Evolutionary conservation across 202 grass and related monocot species (phyloP), one percentile per base, ranked within the genome.

Genomic region (Carex arenaria): DNA sequence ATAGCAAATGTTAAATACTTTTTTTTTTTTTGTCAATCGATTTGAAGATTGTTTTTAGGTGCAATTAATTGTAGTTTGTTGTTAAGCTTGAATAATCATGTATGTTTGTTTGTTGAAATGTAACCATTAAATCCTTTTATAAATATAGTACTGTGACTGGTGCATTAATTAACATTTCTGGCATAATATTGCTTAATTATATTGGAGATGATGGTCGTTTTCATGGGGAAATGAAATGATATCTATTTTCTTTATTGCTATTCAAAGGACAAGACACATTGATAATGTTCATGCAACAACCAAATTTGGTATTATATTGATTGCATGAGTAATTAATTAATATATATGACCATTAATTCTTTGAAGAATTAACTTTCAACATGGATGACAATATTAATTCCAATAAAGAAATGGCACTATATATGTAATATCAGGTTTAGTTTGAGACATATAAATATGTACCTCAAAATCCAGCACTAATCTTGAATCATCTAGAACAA

Each of bases 101-200:
- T 20, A 65, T 47, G 31, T 64, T 66, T 82, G 80, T 82, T 80
- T 67, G 80, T 82, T 82, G 45, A 68, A 82, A 82, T 82, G 80
- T 82, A 82, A 51, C 61, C 42, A 67, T 81, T 53, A 28, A 7
- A 3, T 81, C 7, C 9, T 49, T 67, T 51, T 67, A 4, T 81
- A 52, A 65, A 65, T 10, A 26, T 40, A 40, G 38, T 40, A 67
- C n/a, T 62, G 77, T 54, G 61, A 51, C 60, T 18, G 13, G 1
- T 51, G 18, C 79, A 31, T 26, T 26, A 26, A 26, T 26, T 26
- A 26, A 26, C 1, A 26, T 82, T 82, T 55, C 28, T 54, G 34
- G 40, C 10, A 17, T 28, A 65, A 49, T 60, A 1, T 14, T 76
- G 23, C 26, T 3, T 26, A 26, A 26, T 26, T n/a, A n/a, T n/a